Conservation (phyloP, 2,329 filamentous ascomycete species). For the Alternaria alternata region DNA sequence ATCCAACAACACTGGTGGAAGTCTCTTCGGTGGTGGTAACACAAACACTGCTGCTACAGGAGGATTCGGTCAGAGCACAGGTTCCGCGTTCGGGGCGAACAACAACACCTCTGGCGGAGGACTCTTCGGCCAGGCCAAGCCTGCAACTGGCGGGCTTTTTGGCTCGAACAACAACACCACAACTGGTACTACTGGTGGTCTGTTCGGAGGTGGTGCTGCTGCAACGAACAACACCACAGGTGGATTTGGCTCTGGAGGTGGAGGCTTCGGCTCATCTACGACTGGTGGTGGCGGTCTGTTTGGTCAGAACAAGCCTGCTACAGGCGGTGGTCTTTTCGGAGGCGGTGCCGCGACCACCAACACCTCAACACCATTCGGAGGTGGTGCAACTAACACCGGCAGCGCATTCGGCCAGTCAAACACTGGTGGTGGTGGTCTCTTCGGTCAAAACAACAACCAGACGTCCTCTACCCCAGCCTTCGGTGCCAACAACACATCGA, state of each 20-base stretch:
- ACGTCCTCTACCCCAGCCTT: slow-evolving; percentile 38
- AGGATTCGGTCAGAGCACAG: slow-evolving; percentile 47
- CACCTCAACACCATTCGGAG: slow-evolving; percentile 37
- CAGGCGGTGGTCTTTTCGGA: slow-evolving; percentile 47
- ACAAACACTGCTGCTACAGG: slow-evolving; percentile 34
- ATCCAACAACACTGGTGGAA: slow-evolving; percentile 52
- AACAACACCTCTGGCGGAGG: slow-evolving; percentile 42
- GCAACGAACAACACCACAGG: slow-evolving; percentile 34
- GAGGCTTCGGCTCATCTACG: slow-evolving; percentile 46
- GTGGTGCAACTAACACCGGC: slow-evolving; percentile 34
- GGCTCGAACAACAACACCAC: slow-evolving; percentile 48
- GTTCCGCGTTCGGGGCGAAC: slow-evolving; percentile 38
- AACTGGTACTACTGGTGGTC: slow-evolving; percentile 39
- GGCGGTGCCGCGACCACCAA: slow-evolving; percentile 37
- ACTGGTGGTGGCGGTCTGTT: slow-evolving; percentile 57
- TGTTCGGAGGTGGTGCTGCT: slow-evolving; percentile 47
- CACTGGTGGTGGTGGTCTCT: slow-evolving; percentile 46
- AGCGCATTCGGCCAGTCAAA: slow-evolving; percentile 38
- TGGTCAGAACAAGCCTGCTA: slow-evolving; percentile 51
- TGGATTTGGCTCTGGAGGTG: slow-evolving; percentile 37
- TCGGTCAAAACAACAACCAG: slow-evolving; percentile 43
- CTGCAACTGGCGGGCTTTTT: slow-evolving; percentile 47
- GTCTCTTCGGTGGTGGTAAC: slow-evolving; percentile 55
- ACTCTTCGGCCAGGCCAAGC: slow-evolving; percentile 47
- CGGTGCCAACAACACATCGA: slow-evolving; percentile 35